Conservation (phyloP, 208 protist genomes). For the Leishmania tarentolae region DNA sequence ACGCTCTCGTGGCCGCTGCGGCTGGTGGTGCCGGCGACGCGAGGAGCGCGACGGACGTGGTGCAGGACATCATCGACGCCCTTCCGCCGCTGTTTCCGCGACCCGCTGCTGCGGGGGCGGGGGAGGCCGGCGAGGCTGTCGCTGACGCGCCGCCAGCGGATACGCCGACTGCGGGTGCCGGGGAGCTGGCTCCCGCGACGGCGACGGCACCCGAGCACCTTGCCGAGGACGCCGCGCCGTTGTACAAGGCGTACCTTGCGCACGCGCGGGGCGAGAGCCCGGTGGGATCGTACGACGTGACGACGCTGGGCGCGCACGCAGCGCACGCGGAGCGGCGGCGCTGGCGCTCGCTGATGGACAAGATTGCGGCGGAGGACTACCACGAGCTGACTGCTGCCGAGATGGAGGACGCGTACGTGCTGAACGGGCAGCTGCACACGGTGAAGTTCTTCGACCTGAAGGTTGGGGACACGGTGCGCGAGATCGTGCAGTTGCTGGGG, state of each 20-base stretch:
- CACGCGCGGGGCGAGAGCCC: conserved; percentile 60
- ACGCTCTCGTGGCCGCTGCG: conserved; percentile 5
- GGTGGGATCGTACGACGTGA: conserved; percentile 61
- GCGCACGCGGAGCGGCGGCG: conserved; percentile 57
- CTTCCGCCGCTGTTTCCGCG: conserved; percentile 33
- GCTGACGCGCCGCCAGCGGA: background rate
- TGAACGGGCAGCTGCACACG: conserved; percentile 84
- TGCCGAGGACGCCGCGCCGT: conserved; percentile 54
- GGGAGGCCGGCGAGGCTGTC: background rate
- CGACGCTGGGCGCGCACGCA: conserved; percentile 45
- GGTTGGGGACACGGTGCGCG: conserved; percentile 79
- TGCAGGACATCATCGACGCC: conserved; percentile 38
- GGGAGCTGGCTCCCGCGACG: background rate
- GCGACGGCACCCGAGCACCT: background rate
- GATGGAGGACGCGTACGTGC: conserved; percentile 53
- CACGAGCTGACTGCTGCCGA: conserved; percentile 60
- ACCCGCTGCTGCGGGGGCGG: background rate
- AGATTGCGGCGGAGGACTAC: conserved; percentile 77
- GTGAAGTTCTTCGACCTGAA: conserved; percentile 89
- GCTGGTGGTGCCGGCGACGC: conserved; percentile 6
- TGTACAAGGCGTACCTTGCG: conserved; percentile 68
- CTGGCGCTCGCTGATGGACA: conserved; percentile 82
- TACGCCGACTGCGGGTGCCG: background rate
- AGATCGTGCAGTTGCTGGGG: conserved; percentile 73
- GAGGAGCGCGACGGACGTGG: conserved; percentile 17